Base-by-base conservation (phyloP, 768 basidiomycete species). In the Tricholoma bakamatsutake region DNA sequence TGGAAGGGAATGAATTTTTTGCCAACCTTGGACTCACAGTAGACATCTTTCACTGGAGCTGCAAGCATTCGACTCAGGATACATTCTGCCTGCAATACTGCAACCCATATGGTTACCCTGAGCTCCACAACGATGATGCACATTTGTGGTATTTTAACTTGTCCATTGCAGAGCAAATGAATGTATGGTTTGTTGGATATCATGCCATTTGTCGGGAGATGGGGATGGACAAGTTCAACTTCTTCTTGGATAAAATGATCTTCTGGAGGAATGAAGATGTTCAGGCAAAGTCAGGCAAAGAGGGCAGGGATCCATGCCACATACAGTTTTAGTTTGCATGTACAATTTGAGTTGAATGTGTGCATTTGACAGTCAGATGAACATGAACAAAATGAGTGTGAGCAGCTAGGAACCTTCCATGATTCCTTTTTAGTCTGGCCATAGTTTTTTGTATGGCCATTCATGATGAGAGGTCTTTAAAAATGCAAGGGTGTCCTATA, bases 161-260 rank as follows among this genome's bases (percentile, higher is more conserved):
- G 0, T 79, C 74, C 0, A 61, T 65, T 4, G 72, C 75, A 0
- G 73, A 80, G 51, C 75, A 77, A 54, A 61, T 67, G 0, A 80
- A 80, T 57, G 66, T 66, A 0, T 80, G 78, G 77, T 50, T 78
- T 17, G 71, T 73, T 0, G 71, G 72, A 53, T 77, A 62, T 55
- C 67, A 67, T 0, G 43, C 67, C 0, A 74, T 75, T 24, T 57
- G 66, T 0, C 60, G 68, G 0, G 74, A 73, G 54, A 76, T 76
- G 74, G 50, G 49, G 5, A 61, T 50, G 0, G 46, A 57, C 7
- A 37, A 66, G 18, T 74, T 68, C 51, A 61, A 71, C 15, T 76
- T 76, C 55, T 72, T 71, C 39, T 53, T 76, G 0, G 73, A 76
- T 53, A 69, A 50, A 34, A 50, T 50, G 15, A 50, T 50, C 13